A percentile compares a stretch with the other conserved stretches of the same genome.
These are phyloP conservation scores for Syzygium syzygioides DNA, from an alignment of 441 rosid genomes.

Conservation along the genomic window DNA sequence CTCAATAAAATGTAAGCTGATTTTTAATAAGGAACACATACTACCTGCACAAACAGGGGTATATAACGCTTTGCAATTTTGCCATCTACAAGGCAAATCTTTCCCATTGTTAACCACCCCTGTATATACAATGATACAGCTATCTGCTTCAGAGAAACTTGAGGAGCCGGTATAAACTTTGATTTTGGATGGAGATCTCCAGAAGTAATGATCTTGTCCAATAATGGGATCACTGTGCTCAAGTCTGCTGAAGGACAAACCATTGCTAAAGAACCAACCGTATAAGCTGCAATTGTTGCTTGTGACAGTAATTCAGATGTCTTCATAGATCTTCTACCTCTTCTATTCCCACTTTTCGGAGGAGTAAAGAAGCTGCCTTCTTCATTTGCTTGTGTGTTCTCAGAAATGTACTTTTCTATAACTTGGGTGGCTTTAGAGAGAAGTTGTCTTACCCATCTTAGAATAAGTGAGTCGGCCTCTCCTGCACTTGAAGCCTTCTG, in stretches of 20 bases:
- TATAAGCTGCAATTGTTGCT: constrained; percentile 65
- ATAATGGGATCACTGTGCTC: constrained; percentile 50
- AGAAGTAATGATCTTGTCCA: constrained; percentile 76
- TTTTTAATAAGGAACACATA: not conserved
- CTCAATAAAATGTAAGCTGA: not conserved
- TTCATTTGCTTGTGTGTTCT: constrained; percentile 25
- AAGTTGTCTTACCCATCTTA: constrained; percentile 64
- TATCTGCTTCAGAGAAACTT: constrained; percentile 52
- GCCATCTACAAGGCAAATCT: constrained; percentile 84
- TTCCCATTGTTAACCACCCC: constrained; percentile 92
- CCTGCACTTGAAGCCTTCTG: constrained; percentile 49
- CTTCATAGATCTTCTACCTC: constrained; percentile 34
- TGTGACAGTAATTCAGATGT: constrained; percentile 34
- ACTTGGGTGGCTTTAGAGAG: constrained; percentile 57
- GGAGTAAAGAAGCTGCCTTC: constrained; percentile 56
- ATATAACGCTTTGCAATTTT: constrained; percentile 49
- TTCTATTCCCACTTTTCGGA: constrained; percentile 41
- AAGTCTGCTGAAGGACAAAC: constrained; percentile 72
- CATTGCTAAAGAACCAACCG: constrained; percentile 70
- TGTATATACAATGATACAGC: constrained; percentile 73
- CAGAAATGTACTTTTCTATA: constrained; percentile 57
- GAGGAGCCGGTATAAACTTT: constrained; percentile 50
- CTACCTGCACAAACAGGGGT: not conserved
- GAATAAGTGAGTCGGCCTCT: constrained; percentile 64
- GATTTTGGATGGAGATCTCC: constrained; percentile 59